Percentiles rank a stretch among this genome's conserved stretches.
These are phyloP conservation scores for Aspergillus fischeri DNA, from an alignment of 2,329 filamentous ascomycete species.

Conservation along the genomic window DNA sequence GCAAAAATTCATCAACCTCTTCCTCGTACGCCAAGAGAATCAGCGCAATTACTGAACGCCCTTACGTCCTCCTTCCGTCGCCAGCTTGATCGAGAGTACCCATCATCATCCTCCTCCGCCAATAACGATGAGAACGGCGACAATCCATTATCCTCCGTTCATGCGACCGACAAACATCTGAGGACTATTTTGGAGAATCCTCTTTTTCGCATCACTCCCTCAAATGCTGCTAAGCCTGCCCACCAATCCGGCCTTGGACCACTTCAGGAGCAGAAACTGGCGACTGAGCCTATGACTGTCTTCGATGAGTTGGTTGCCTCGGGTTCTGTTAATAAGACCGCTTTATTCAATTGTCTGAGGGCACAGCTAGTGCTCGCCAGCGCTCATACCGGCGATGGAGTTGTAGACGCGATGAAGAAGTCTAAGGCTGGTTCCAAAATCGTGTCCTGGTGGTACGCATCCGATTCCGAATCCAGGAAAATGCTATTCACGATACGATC, in stretches of 20 bases:
- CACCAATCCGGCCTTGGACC: slow-evolving; percentile 11
- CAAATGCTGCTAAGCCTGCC: slow-evolving; percentile 14
- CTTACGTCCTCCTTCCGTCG: slow-evolving; percentile 61
- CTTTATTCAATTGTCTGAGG: slow-evolving; percentile 28
- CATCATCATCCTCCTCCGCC: slow-evolving; percentile 25
- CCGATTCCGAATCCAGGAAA: slow-evolving; percentile 26
- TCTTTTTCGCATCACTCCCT: slow-evolving; percentile 37
- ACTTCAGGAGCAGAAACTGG: slow-evolving; percentile 16
- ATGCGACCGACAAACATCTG: slow-evolving; percentile 37
- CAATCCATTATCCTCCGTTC: slow-evolving; percentile 25
- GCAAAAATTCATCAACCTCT: slow-evolving; percentile 51
- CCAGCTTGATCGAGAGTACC: slow-evolving; percentile 59
- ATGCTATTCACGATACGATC: slow-evolving; percentile 27
- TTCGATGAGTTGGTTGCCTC: slow-evolving; percentile 39
- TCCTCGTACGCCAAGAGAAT: slow-evolving; percentile 54
- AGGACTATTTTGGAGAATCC: slow-evolving; percentile 39
- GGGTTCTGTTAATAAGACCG: slow-evolving; percentile 26
- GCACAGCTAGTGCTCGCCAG: slow-evolving; percentile 30
- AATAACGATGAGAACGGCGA: slow-evolving; percentile 13
- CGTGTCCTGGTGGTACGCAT: slow-evolving; percentile 40
- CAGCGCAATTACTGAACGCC: slow-evolving; percentile 55
- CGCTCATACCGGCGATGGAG: slow-evolving; percentile 15
- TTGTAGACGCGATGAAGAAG: slow-evolving; percentile 28
- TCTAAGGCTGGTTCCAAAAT: slow-evolving; percentile 33
- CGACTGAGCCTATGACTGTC: slow-evolving; percentile 30